Percentiles rank a stretch among this genome's conserved stretches.
phyloP scores from a whole-genome alignment of 2,329 filamentous ascomycete species.

The Cordyceps javanica region DNA sequence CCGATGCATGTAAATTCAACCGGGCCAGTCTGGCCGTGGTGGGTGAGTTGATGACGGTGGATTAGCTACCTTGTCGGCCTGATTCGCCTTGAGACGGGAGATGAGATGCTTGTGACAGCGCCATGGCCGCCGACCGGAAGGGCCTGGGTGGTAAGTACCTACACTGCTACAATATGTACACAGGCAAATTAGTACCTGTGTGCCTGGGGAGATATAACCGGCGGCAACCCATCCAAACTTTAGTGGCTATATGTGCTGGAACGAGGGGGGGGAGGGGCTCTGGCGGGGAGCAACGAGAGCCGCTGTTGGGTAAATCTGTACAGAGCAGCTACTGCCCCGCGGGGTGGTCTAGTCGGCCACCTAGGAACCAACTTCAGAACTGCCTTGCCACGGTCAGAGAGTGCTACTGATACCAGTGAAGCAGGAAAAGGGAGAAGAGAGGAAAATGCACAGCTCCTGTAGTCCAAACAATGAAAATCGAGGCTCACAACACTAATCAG shows the following conservation, averaged over 20 bases:
- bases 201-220: too few species aligned
- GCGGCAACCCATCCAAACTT: too few species aligned
- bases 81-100: neutral
- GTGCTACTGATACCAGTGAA: too few species aligned
- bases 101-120: conserved; percentile 2
- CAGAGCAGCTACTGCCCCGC: neutral
- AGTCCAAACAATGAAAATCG: too few species aligned
- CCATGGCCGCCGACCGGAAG: neutral
- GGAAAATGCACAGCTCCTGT: too few species aligned
- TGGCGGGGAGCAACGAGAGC: neutral
- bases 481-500: too few species aligned
- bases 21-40: too few species aligned
- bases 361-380: too few species aligned
- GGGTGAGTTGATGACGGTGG: neutral
- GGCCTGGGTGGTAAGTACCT: neutral
- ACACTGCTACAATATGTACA: too few species aligned
- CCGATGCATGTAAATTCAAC: too few species aligned
- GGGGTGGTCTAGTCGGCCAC: neutral
- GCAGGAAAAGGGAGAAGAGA: neutral
- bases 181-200: too few species aligned
- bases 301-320: neutral
- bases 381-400: too few species aligned
- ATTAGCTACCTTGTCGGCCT: neutral
- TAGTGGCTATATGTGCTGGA: neutral
- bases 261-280: neutral